A percentile compares a stretch with the other conserved stretches of the same genome.
These are phyloP conservation scores for Neonectria magnoliae DNA, from an alignment of 2,329 filamentous ascomycete genomes.

Conservation along the genomic window DNA sequence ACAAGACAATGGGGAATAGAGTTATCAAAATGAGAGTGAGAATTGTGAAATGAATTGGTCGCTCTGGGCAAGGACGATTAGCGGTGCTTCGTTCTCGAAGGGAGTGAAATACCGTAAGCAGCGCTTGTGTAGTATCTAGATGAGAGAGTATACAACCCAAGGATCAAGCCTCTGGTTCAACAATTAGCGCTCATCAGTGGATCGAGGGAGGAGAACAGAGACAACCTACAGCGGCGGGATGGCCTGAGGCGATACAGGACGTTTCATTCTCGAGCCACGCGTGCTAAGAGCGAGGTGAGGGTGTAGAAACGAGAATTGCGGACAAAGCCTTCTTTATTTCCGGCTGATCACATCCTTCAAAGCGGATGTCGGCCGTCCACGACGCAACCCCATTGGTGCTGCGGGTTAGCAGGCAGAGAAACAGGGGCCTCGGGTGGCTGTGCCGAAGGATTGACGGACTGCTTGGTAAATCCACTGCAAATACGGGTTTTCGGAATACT, in stretches of 20 bases:
- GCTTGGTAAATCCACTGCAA: too few relatives aligned
- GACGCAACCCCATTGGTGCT: too few relatives aligned
- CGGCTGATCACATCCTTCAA: too few relatives aligned
- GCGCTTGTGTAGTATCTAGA: slow-evolving; percentile 49
- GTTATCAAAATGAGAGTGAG: slow-evolving; percentile 22
- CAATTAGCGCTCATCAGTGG: neutral
- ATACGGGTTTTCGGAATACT: too few relatives aligned
- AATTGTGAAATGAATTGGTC: slow-evolving; percentile 49
- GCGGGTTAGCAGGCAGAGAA: too few relatives aligned
- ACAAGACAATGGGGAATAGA: neutral
- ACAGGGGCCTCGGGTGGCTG: too few relatives aligned
- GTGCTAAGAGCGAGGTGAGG: neutral
- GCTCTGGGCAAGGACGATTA: slow-evolving; percentile 35
- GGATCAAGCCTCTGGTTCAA: slow-evolving; percentile 13
- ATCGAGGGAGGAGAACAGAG: neutral
- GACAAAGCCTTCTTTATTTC: too few relatives aligned
- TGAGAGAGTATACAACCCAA: slow-evolving; percentile 51
- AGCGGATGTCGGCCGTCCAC: too few relatives aligned
- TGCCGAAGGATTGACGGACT: too few relatives aligned
- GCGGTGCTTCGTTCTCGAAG: neutral
- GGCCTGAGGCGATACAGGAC: slow-evolving; percentile 1
- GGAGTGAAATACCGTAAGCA: slow-evolving; percentile 47
- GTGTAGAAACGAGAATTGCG: neutral
- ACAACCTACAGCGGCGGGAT: slow-evolving; percentile 10
- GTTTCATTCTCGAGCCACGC: slow-evolving; percentile 5